Conservation (phyloP, 805 yeast species). For the Lachancea dasiensis region DNA sequence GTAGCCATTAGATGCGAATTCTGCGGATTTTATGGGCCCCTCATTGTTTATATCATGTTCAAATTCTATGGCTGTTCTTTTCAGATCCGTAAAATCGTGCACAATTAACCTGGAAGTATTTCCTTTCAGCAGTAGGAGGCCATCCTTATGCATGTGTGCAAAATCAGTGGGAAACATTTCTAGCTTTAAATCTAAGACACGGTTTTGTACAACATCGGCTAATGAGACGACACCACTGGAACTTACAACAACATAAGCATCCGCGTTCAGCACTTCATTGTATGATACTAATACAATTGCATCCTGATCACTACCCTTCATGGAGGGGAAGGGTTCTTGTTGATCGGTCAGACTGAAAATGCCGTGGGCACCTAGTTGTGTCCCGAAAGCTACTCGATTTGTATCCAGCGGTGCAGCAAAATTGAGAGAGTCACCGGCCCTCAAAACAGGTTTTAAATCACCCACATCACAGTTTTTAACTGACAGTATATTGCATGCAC, state of each 20-base stretch:
- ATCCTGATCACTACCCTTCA: background rate
- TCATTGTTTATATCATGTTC: slow-evolving; percentile 12
- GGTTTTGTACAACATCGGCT: background rate
- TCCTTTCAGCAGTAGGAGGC: slow-evolving; percentile 30
- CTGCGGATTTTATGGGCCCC: slow-evolving; percentile 13
- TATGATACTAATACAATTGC: background rate
- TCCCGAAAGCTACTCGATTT: slow-evolving; percentile 1
- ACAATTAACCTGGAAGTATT: slow-evolving; percentile 2
- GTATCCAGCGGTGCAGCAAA: slow-evolving; percentile 3
- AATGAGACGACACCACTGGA: slow-evolving; percentile 1
- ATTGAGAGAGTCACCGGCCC: slow-evolving; percentile 4
- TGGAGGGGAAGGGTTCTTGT: background rate
- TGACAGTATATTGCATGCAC: slow-evolving; percentile 2
- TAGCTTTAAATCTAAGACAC: background rate
- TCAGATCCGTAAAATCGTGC: slow-evolving; percentile 14
- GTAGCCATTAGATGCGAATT: slow-evolving; percentile 29
- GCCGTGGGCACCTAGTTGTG: slow-evolving; percentile 3
- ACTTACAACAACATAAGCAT: slow-evolving; percentile 4
- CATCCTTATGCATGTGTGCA: slow-evolving; percentile 35
- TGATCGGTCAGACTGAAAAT: background rate
- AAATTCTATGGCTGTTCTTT: slow-evolving; percentile 4
- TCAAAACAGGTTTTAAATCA: background rate
- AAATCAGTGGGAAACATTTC: slow-evolving; percentile 1
- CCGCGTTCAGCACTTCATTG: slow-evolving; percentile 1
- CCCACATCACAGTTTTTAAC: background rate